Conservation (phyloP, 495 filamentous ascomycete genomes). For the Pseudomonodictys pantanalensis region DNA sequence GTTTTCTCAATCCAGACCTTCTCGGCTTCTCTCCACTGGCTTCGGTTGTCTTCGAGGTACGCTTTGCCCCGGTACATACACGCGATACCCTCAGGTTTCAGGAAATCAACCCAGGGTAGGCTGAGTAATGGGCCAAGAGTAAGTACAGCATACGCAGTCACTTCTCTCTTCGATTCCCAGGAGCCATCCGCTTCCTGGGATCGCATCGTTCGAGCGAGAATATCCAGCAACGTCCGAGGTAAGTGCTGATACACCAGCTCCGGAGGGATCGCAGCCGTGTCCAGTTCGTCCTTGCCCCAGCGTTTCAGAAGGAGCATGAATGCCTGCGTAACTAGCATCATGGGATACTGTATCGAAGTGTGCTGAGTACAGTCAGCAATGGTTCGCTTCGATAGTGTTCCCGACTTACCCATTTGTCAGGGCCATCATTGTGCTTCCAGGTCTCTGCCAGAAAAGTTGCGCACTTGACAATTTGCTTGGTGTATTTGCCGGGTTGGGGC, state of each 20-base stretch:
- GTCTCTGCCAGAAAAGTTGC: slow-evolving; percentile 7
- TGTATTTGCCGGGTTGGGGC: slow-evolving; percentile 18
- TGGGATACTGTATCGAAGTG: slow-evolving; percentile 26
- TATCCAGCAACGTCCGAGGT: slow-evolving; percentile 20
- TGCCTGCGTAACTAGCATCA: slow-evolving; percentile 26
- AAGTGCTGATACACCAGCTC: slow-evolving; percentile 11
- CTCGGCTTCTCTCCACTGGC: slow-evolving; percentile 15
- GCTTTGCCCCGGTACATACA: slow-evolving; percentile 27
- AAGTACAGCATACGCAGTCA: slow-evolving; percentile 27
- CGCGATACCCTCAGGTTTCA: slow-evolving; percentile 21
- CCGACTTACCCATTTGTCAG: slow-evolving; percentile 30
- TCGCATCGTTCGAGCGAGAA: slow-evolving; percentile 20
- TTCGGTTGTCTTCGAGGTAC: slow-evolving; percentile 20
- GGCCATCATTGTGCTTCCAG: slow-evolving; percentile 17
- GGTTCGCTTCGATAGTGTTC: neutral
- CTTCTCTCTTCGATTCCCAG: slow-evolving; percentile 26
- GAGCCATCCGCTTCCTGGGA: slow-evolving; percentile 23
- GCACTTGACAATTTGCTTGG: slow-evolving; percentile 24
- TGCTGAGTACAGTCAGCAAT: slow-evolving; percentile 8
- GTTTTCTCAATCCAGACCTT: slow-evolving; percentile 26
- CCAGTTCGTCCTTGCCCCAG: slow-evolving; percentile 23
- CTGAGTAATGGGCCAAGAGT: slow-evolving; percentile 18
- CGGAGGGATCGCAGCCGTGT: slow-evolving; percentile 2
- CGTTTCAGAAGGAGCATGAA: slow-evolving; percentile 13
- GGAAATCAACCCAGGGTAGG: slow-evolving; percentile 20